phyloP scores from a whole-genome alignment of 495 filamentous ascomycete genomes.

The Hypoxylon trugodes region DNA sequence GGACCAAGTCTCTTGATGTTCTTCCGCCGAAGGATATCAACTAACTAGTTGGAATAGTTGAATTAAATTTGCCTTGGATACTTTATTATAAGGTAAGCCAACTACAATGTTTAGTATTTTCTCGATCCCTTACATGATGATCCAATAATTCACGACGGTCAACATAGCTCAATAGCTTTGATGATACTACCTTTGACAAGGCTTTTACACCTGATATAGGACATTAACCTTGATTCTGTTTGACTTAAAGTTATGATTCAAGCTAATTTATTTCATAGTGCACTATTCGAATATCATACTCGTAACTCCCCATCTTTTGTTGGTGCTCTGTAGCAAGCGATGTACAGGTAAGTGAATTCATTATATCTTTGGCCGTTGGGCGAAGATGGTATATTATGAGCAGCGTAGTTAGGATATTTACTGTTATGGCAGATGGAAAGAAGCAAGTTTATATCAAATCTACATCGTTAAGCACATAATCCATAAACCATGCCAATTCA shows the following conservation, averaged over 20 bases:
- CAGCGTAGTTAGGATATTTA: too few relatives aligned
- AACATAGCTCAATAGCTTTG: conserved; percentile 87
- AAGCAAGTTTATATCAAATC: too few relatives aligned
- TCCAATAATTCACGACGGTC: conserved; percentile 96
- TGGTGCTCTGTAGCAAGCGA: too few relatives aligned
- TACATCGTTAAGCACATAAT: too few relatives aligned
- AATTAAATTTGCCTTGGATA: not conserved
- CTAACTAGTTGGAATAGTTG: conserved; percentile 31
- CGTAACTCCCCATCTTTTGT: too few relatives aligned
- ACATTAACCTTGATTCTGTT: conserved; percentile 5
- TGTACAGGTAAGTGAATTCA: not conserved
- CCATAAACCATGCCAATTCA: too few relatives aligned
- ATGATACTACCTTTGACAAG: conserved; percentile 94
- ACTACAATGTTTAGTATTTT: not conserved
- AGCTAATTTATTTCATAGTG: conserved; percentile 22
- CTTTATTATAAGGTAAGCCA: conserved; percentile 25
- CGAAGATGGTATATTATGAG: too few relatives aligned
- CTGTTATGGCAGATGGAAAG: too few relatives aligned
- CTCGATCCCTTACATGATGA: conserved; percentile 64
- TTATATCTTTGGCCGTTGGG: too few relatives aligned
- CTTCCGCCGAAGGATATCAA: conserved; percentile 17
- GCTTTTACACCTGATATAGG: conserved; percentile 69
- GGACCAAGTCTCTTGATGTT: conserved; percentile 19
- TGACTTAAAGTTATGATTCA: not conserved
- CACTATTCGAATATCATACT: too few relatives aligned